Conservation (phyloP, 2,329 filamentous ascomycete genomes). For the Raffaelea deltoideospora region DNA sequence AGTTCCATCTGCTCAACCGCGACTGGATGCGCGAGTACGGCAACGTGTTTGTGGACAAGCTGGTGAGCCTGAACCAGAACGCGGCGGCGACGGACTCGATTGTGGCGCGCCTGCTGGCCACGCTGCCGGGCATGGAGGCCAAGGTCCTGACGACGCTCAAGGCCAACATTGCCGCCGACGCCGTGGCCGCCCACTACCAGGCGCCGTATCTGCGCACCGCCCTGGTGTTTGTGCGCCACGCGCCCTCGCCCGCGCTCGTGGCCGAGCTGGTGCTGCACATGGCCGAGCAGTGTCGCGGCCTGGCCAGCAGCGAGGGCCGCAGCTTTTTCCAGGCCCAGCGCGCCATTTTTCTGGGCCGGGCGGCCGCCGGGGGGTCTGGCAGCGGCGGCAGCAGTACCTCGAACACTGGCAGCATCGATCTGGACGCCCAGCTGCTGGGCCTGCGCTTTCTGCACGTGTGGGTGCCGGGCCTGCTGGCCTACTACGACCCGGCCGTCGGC, state of each 20-base stretch:
- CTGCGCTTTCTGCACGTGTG: slow-evolving; percentile 25
- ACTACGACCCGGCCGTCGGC: slow-evolving; percentile 27
- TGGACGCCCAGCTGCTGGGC: slow-evolving; percentile 4
- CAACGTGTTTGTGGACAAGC: slow-evolving; percentile 49
- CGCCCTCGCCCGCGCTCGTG: slow-evolving; percentile 18
- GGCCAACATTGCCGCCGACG: slow-evolving; percentile 35
- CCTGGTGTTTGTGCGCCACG: slow-evolving; percentile 31
- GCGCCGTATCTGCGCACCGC: slow-evolving; percentile 43
- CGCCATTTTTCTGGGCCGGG: slow-evolving; percentile 13
- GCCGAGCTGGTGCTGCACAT: slow-evolving; percentile 27
- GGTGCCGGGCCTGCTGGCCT: slow-evolving; percentile 34
- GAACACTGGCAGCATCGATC: too few species aligned
- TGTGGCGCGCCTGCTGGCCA: slow-evolving; percentile 38
- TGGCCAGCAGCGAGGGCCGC: slow-evolving; percentile 32
- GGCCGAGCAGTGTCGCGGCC: slow-evolving; percentile 23
- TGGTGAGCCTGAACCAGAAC: slow-evolving; percentile 48
- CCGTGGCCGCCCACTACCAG: slow-evolving; percentile 27
- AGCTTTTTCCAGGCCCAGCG: slow-evolving; percentile 31
- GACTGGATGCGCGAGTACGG: slow-evolving; percentile 11
- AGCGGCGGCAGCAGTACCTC: background rate
- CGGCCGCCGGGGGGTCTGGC: background rate
- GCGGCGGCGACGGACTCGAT: slow-evolving; percentile 36
- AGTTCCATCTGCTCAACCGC: slow-evolving; percentile 9
- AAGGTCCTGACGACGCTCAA: slow-evolving; percentile 38
- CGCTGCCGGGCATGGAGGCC: slow-evolving; percentile 32